phyloP scores from a whole-genome alignment of 306 rosid species.

The Corylus americana region DNA sequence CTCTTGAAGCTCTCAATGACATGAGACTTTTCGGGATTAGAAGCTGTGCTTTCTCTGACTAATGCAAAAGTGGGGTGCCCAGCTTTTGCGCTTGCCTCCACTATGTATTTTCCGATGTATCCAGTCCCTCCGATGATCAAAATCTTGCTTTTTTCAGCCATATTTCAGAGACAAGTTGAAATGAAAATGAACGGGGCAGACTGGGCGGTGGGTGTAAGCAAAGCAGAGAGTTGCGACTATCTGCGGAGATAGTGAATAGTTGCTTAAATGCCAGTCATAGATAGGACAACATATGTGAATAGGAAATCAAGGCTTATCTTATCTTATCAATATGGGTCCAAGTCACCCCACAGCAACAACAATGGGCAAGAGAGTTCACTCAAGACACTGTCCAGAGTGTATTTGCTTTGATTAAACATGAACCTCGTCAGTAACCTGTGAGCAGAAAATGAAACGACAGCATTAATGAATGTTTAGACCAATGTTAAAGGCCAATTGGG shows the following conservation, averaged over 20 bases:
- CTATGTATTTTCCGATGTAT: slow-evolving; percentile 39
- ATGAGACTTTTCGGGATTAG: slow-evolving; percentile 9
- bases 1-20: slow-evolving; percentile 36
- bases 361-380: slow-evolving; percentile 78
- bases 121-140: slow-evolving; percentile 44
- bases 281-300: slow-evolving; percentile 44
- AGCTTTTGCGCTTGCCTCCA: slow-evolving; percentile 39
- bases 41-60: slow-evolving; percentile 20
- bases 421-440: slow-evolving; percentile 84
- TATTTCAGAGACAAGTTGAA: background rate
- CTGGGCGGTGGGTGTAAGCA: too few species aligned
- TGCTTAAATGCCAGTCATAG: too few species aligned
- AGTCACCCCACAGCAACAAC: slow-evolving; percentile 90
- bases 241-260: background rate
- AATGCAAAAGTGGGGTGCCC: slow-evolving; percentile 42
- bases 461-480: background rate
- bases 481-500: background rate
- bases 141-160: slow-evolving; percentile 32
- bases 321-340: slow-evolving; percentile 71
- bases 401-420: slow-evolving; percentile 76
- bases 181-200: too few species aligned
- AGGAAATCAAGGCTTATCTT: too few species aligned
- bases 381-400: slow-evolving; percentile 67
- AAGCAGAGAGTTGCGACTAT: background rate
- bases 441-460: slow-evolving; percentile 6